phyloP scores from a whole-genome alignment of 148 eudicot species.

The Pouteria glomerata region DNA sequence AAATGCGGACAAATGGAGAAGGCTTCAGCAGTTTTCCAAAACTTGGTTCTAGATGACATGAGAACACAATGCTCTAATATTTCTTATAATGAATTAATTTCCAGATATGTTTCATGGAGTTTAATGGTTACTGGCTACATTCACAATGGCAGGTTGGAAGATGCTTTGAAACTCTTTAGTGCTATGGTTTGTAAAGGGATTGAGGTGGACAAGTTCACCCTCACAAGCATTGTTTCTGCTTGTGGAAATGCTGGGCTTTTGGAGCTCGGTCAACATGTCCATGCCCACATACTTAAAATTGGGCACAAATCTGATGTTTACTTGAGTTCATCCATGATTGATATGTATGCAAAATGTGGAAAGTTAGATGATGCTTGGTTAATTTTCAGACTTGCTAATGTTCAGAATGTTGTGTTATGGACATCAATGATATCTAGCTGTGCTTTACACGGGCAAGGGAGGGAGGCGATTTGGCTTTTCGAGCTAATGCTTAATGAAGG shows the following conservation, averaged over 20 bases:
- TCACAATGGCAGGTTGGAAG: slow-evolving; percentile 52
- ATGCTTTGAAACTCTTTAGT: slow-evolving; percentile 51
- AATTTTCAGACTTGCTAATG: slow-evolving; percentile 34
- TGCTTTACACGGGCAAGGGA: slow-evolving; percentile 66
- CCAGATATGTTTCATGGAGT: slow-evolving; percentile 45
- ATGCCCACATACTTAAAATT: slow-evolving; percentile 40
- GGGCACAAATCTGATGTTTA: slow-evolving; percentile 51
- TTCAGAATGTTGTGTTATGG: slow-evolving; percentile 60
- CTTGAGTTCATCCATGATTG: slow-evolving; percentile 62
- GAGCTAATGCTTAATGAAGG: slow-evolving; percentile 54
- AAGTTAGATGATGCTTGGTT: slow-evolving; percentile 48
- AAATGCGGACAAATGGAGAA: slow-evolving; percentile 67
- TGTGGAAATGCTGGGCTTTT: slow-evolving; percentile 61
- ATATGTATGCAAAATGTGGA: slow-evolving; percentile 91
- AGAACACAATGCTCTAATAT: slow-evolving; percentile 6
- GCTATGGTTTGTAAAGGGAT: slow-evolving; percentile 42
- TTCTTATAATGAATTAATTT: slow-evolving; percentile 12
- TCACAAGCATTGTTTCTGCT: slow-evolving; percentile 57
- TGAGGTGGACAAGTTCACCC: slow-evolving; percentile 51
- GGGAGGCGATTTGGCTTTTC: slow-evolving; percentile 48
- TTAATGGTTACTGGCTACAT: slow-evolving; percentile 60
- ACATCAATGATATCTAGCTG: slow-evolving; percentile 61
- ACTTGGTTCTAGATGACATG: slow-evolving; percentile 6
- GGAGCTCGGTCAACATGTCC: slow-evolving; percentile 70
- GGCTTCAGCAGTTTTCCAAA: slow-evolving; percentile 47